A percentile compares a stretch with the other conserved stretches of the same genome.
These are phyloP conservation scores for Boletus reticulatus DNA, from an alignment of 768 basidiomycete species.

Conservation along the genomic window DNA sequence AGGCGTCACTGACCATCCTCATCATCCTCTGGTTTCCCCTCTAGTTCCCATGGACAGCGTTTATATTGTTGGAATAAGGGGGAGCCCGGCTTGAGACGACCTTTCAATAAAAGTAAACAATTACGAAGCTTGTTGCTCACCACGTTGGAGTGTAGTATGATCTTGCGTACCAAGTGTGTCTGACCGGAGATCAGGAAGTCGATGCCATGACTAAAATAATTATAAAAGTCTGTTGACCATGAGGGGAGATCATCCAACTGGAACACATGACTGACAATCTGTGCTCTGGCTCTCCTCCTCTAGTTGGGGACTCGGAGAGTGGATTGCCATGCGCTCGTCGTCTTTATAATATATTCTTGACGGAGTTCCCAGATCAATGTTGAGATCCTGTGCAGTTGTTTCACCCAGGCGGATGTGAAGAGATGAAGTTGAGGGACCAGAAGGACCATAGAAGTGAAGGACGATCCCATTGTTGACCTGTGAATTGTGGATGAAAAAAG, in stretches of 20 bases:
- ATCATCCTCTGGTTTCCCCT: slow-evolving; percentile 76
- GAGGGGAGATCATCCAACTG: background rate
- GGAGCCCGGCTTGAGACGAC: slow-evolving; percentile 65
- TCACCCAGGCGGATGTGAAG: slow-evolving; percentile 64
- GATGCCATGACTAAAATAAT: slow-evolving; percentile 89
- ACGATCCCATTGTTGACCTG: slow-evolving; percentile 75
- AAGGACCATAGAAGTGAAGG: slow-evolving; percentile 62
- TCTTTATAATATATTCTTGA: slow-evolving; percentile 81
- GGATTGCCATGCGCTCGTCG: slow-evolving; percentile 85
- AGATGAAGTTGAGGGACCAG: slow-evolving; percentile 35
- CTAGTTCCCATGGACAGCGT: slow-evolving; percentile 88
- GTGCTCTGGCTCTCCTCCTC: slow-evolving; percentile 49
- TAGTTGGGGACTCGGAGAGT: slow-evolving; percentile 46
- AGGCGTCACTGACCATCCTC: slow-evolving; percentile 60
- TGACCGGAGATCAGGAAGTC: slow-evolving; percentile 80
- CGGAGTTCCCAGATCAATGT: slow-evolving; percentile 76
- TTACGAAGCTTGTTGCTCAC: slow-evolving; percentile 42
- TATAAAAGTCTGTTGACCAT: slow-evolving; percentile 70
- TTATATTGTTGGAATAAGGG: slow-evolving; percentile 89
- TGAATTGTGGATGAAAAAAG: background rate
- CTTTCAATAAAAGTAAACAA: background rate
- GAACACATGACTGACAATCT: slow-evolving; percentile 41
- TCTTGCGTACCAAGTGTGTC: slow-evolving; percentile 76
- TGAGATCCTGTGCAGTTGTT: slow-evolving; percentile 82
- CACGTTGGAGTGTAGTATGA: slow-evolving; percentile 84